Evolutionary conservation across 1,139 yeast genomes (phyloP), one percentile per base, ranked within the genome.

Genomic region (Suhomyces panamericanus): DNA sequence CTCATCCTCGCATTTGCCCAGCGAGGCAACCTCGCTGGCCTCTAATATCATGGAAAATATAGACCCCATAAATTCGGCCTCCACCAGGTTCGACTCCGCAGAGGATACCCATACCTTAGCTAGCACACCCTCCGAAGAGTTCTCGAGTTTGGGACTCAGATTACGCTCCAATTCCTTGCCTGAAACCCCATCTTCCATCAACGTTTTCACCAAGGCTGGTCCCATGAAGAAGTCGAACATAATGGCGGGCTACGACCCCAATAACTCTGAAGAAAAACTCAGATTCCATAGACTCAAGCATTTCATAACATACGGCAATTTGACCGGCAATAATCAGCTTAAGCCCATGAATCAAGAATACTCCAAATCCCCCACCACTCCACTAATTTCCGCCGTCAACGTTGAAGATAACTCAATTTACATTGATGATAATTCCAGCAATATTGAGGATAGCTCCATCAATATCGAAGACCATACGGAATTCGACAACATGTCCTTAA

Each of bases 121-220:
- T 6, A 53, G 62, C 6, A 53, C 59, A 6, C 54, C 61, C 2
- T 39, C 40, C 7, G 48, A 48, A 6, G 41, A 39, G 14, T 39
- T 15, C 22, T 40, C 47, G 11, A 32, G 39, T 10, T 31, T 44
- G 12, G 45, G 49, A 3, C 29, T 46, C 10, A 27, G 54, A 22
- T 29, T 37, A 32, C 48, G 65, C 37, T 58, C 66, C 7, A 63
- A 59, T 41, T 63, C 68, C 2, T 46, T 62, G 26, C 67, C 68
- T 1, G 62, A 55, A 35, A 50, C 55, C 7, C 54, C 50, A 9
- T 26, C 42, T 3, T 46, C 46, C 12, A 13, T 26, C 14, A 32
- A 32, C n/a, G 28, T 40, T 12, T 34, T 38, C 26, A 13, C 32
- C 11, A 30, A 34, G 14, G 37, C 35, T 4, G 42, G 42, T 6